Conservation (phyloP, 2,329 filamentous ascomycete genomes). For the Alternaria ethzedia region DNA sequence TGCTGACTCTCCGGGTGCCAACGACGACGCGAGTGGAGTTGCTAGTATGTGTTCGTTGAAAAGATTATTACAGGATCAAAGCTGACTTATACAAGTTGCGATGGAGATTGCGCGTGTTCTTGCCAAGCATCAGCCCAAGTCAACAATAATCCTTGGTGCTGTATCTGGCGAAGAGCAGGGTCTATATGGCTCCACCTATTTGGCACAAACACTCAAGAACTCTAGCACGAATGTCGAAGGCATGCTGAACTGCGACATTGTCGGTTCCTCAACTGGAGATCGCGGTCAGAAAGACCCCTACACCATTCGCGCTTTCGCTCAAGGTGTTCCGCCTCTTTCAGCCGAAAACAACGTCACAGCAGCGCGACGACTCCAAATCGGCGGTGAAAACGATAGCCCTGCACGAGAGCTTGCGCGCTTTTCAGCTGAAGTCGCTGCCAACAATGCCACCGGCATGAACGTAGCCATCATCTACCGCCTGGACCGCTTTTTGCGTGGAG, state of each 20-base stretch:
- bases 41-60: constrained; percentile 43
- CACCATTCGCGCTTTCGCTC: constrained; percentile 63
- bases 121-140: constrained; percentile 55
- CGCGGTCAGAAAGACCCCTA: constrained; percentile 56
- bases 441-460: constrained; percentile 60
- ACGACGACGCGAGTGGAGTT: constrained; percentile 64
- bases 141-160: constrained; percentile 63
- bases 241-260: constrained; percentile 65
- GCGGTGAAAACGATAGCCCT: constrained; percentile 62
- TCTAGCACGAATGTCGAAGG: constrained; percentile 61
- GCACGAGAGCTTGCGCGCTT: constrained; percentile 63
- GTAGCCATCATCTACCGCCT: constrained; percentile 63
- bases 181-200: constrained; percentile 59
- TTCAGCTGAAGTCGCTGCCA: constrained; percentile 61
- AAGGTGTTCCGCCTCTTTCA: constrained; percentile 53
- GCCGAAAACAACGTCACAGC: constrained; percentile 49
- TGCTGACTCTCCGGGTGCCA: constrained; percentile 62
- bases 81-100: constrained; percentile 46
- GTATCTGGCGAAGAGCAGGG: constrained; percentile 66
- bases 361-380: constrained; percentile 50
- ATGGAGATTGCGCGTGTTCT: constrained; percentile 63
- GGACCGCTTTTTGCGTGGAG: constrained; percentile 63
- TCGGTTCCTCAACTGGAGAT: constrained; percentile 58
- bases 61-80: not conserved
- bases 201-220: constrained; percentile 61